Evolutionary conservation across 1,284 basidiomycete genomes (phyloP).

Genomic region (Puccinia brachypodii): DNA sequence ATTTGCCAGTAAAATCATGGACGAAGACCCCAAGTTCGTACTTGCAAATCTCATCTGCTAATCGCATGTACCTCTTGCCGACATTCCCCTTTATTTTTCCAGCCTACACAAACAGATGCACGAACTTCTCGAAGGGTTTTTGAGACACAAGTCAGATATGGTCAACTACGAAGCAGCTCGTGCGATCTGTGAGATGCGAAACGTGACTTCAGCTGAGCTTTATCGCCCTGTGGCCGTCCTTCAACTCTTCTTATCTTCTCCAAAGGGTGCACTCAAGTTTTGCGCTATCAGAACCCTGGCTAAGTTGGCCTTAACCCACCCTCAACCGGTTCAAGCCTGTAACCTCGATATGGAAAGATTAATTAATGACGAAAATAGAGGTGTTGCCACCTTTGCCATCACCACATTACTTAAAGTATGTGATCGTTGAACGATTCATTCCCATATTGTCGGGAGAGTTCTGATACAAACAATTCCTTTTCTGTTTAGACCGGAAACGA

Average conservation of each 20-base stretch:
- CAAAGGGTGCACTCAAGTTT: slow-evolving; percentile 92
- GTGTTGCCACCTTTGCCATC: slow-evolving; percentile 97
- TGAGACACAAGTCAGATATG: slow-evolving; percentile 99
- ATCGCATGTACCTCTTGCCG: not conserved
- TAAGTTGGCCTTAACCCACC: slow-evolving; percentile 77
- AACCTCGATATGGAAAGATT: slow-evolving; percentile 98
- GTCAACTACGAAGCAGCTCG: slow-evolving; percentile 99
- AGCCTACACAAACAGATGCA: slow-evolving; percentile 85
- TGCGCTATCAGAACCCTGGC: slow-evolving; percentile 95
- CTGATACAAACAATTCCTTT: slow-evolving; percentile 34
- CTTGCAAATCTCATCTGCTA: not conserved
- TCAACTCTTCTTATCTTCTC: slow-evolving; percentile 88
- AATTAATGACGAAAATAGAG: slow-evolving; percentile 93
- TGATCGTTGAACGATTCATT: slow-evolving; percentile 2
- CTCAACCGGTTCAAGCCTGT: slow-evolving; percentile 81
- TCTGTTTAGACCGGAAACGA: slow-evolving; percentile 83
- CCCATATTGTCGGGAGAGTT: slow-evolving; percentile 24
- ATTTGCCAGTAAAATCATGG: slow-evolving; percentile 95
- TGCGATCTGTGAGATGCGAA: slow-evolving; percentile 93
- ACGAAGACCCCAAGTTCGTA: slow-evolving; percentile 92
- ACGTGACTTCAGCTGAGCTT: slow-evolving; percentile 73
- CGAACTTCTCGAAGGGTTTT: slow-evolving; percentile 89
- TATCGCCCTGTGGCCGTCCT: slow-evolving; percentile 88
- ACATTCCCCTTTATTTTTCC: not conserved
- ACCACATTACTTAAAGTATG: slow-evolving; percentile 90